These are phyloP conservation scores for Fusarium decemcellulare DNA, from an alignment of 2,329 filamentous ascomycete genomes.

Conservation along the genomic window DNA sequence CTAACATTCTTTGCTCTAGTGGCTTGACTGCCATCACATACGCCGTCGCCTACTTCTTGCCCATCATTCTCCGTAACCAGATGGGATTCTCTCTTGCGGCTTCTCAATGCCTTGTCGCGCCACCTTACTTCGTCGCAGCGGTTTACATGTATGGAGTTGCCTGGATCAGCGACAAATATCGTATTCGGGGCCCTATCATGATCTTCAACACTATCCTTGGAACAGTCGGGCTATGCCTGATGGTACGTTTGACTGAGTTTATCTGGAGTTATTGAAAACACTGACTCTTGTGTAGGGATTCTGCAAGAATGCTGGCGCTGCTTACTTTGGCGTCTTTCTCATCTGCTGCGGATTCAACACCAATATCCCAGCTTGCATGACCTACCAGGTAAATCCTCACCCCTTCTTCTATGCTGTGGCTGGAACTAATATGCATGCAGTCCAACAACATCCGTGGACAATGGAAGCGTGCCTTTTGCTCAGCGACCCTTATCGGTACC, in stretches of 20 bases:
- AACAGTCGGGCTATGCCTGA: constrained; percentile 33
- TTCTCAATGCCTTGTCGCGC: constrained; percentile 41
- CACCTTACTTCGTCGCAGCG: constrained; percentile 43
- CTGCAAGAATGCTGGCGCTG: constrained; percentile 15
- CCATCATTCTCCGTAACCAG: constrained; percentile 37
- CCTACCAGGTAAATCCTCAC: constrained; percentile 22
- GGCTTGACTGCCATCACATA: constrained; percentile 27
- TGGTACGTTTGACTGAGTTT: constrained; percentile 16
- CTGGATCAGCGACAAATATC: constrained; percentile 41
- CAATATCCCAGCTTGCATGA: constrained; percentile 28
- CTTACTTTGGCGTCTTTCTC: constrained; percentile 44
- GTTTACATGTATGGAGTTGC: constrained; percentile 34
- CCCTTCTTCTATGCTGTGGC: neutral
- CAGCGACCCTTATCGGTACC: constrained; percentile 36
- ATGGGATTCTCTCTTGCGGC: constrained; percentile 36
- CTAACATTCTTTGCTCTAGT: neutral
- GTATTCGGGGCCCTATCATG: constrained; percentile 38
- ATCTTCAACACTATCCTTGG: constrained; percentile 25
- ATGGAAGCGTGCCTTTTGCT: constrained; percentile 43
- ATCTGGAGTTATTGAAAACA: too few relatives aligned
- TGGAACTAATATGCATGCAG: neutral
- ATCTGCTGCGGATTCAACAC: constrained; percentile 33
- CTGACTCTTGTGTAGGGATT: constrained; percentile 7
- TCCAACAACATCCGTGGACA: constrained; percentile 45
- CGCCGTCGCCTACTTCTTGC: constrained; percentile 40